phyloP scores from a whole-genome alignment of 2,329 filamentous ascomycete genomes.

The Apiospora pterosperma region DNA sequence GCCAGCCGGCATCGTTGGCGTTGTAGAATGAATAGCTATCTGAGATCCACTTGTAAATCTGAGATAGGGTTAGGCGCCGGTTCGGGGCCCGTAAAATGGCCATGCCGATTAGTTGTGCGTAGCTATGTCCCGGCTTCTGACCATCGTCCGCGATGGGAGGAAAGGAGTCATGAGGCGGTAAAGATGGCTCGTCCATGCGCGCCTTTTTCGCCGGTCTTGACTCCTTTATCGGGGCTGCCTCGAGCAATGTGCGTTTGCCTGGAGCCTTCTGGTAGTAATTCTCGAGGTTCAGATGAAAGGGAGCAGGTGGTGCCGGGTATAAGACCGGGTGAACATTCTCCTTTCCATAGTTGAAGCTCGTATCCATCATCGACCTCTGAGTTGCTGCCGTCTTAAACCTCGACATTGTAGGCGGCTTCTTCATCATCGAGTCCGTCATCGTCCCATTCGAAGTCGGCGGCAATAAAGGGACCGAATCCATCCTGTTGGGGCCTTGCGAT shows the following conservation, averaged over 20 bases:
- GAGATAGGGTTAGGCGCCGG: slow-evolving; percentile 80
- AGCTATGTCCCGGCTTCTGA: slow-evolving; percentile 85
- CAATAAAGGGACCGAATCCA: slow-evolving; percentile 66
- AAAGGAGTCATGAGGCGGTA: slow-evolving; percentile 77
- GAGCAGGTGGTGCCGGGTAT: slow-evolving; percentile 39
- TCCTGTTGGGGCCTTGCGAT: slow-evolving; percentile 50
- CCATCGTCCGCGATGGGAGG: slow-evolving; percentile 81
- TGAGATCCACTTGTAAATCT: slow-evolving; percentile 99
- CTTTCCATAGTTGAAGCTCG: slow-evolving; percentile 42
- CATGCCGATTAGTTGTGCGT: slow-evolving; percentile 94
- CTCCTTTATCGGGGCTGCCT: slow-evolving; percentile 71
- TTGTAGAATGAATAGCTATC: slow-evolving; percentile 89
- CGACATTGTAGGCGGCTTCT: slow-evolving; percentile 59
- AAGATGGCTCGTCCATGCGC: slow-evolving; percentile 53
- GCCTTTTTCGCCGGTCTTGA: slow-evolving; percentile 63
- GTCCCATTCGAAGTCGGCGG: slow-evolving; percentile 55
- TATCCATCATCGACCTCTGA: slow-evolving; percentile 48
- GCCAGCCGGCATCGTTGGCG: slow-evolving; percentile 84
- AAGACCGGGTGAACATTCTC: slow-evolving; percentile 53
- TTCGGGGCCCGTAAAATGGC: slow-evolving; percentile 84
- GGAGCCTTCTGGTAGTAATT: slow-evolving; percentile 50
- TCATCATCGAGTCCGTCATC: slow-evolving; percentile 65
- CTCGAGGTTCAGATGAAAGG: slow-evolving; percentile 47
- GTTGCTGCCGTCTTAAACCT: slow-evolving; percentile 52
- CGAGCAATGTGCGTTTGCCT: slow-evolving; percentile 63